phyloP scores from a whole-genome alignment of 2,329 filamentous ascomycete species.

The Colletotrichum agaves region DNA sequence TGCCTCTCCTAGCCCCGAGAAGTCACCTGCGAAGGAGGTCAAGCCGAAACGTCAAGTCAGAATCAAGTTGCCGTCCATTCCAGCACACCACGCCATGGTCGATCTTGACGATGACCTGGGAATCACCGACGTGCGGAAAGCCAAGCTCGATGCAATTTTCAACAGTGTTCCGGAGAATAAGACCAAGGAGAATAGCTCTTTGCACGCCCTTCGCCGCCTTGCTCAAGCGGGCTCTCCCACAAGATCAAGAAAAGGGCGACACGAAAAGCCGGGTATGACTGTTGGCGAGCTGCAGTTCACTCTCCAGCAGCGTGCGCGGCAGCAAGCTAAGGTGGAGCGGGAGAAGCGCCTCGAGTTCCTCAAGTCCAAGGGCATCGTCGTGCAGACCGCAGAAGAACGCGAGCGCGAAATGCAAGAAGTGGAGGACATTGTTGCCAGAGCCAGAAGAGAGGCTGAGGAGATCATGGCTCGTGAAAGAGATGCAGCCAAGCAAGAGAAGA shows the following conservation, averaged over 20 bases:
- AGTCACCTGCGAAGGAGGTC: constrained; percentile 40
- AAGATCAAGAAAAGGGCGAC: constrained; percentile 54
- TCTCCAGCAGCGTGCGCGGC: constrained; percentile 77
- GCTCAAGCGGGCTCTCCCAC: constrained; percentile 77
- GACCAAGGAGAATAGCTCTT: constrained; percentile 69
- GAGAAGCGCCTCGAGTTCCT: constrained; percentile 81
- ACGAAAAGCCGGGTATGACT: constrained; percentile 69
- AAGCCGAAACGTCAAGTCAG: constrained; percentile 60
- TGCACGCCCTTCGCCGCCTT: constrained; percentile 77
- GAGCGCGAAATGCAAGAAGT: constrained; percentile 84
- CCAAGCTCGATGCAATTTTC: constrained; percentile 72
- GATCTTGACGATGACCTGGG: constrained; percentile 73
- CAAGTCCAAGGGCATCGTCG: constrained; percentile 79
- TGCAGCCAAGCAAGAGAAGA: constrained; percentile 73
- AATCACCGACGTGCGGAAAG: constrained; percentile 62
- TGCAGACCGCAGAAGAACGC: constrained; percentile 88
- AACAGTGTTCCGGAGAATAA: constrained; percentile 73
- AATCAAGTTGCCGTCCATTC: constrained; percentile 58
- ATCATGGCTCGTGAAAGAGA: constrained; percentile 82
- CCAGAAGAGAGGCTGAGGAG: constrained; percentile 81
- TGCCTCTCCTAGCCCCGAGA: constrained; percentile 6
- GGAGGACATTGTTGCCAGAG: constrained; percentile 88
- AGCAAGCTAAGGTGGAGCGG: constrained; percentile 83
- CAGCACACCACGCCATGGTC: constrained; percentile 51
- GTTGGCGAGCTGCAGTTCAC: constrained; percentile 74